phyloP scores from a whole-genome alignment of 306 rosid species.

The Glycine soja region DNA sequence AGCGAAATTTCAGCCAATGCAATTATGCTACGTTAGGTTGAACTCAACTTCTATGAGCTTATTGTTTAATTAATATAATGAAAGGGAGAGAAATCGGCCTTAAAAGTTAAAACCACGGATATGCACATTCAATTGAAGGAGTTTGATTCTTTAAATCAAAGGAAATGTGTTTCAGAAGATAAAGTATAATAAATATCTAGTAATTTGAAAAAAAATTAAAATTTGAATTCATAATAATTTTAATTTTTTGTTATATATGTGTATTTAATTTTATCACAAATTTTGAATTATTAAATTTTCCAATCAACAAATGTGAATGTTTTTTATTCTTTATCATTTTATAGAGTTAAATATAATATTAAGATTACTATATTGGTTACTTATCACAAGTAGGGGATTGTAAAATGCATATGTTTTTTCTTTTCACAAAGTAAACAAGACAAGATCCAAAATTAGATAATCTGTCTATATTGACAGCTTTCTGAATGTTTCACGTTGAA shows the following conservation, averaged over 20 bases:
- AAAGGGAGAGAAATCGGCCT: neutral
- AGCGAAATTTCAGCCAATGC: slow-evolving; percentile 9
- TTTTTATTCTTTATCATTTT: too few species aligned
- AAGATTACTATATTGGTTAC: slow-evolving; percentile 2
- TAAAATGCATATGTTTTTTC: neutral
- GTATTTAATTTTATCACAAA: neutral
- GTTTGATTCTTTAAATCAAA: neutral
- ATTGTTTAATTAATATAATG: neutral
- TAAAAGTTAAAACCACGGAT: neutral
- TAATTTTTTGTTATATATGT: too few species aligned
- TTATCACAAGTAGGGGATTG: neutral
- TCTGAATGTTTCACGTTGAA: neutral
- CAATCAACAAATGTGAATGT: too few species aligned
- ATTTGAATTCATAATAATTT: too few species aligned
- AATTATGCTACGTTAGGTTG: slow-evolving; percentile 19
- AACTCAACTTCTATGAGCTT: slow-evolving; percentile 20
- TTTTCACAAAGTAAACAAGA: neutral
- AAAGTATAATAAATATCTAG: neutral
- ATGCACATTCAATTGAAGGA: neutral
- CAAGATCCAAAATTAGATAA: neutral
- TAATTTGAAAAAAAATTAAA: too few species aligned
- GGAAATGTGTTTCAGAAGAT: neutral
- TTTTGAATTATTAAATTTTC: too few species aligned
- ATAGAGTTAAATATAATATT: neutral
- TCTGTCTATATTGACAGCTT: neutral